Evolutionary conservation across 176 grass and related monocot species (phyloP).

Genomic region (Puya raimondii): DNA sequence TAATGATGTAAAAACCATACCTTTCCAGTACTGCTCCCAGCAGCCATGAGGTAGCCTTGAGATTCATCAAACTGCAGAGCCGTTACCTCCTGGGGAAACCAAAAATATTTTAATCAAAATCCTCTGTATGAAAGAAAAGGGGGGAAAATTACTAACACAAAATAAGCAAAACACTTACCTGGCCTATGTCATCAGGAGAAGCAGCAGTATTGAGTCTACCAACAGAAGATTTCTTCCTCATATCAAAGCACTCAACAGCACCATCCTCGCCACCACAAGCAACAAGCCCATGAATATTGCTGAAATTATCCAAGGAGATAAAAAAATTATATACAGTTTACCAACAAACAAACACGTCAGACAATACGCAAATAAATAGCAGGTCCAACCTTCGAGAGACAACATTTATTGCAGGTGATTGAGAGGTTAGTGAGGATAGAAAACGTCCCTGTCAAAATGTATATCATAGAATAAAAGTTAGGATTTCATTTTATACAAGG

Average conservation of each 20-base stretch:
- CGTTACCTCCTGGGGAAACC: constrained; percentile 68
- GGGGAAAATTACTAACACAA: background rate
- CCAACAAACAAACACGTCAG: background rate
- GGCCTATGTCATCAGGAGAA: constrained; percentile 55
- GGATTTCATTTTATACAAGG: too few species aligned
- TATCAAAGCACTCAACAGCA: constrained; percentile 93
- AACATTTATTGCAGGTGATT: constrained; percentile 84
- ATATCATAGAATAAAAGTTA: background rate
- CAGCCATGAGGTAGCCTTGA: constrained; percentile 81
- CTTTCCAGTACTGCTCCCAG: constrained; percentile 81
- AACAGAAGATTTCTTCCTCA: constrained; percentile 70
- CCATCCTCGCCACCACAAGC: constrained; percentile 95
- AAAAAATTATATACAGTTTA: constrained; percentile 9
- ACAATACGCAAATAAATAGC: background rate
- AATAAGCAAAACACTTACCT: constrained; percentile 33
- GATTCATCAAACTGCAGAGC: constrained; percentile 78
- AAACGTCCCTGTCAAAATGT: constrained; percentile 58
- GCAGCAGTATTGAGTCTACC: constrained; percentile 65
- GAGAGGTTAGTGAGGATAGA: constrained; percentile 62
- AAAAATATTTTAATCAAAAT: background rate
- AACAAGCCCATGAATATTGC: constrained; percentile 69
- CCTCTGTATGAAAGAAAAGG: background rate
- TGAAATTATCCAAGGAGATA: constrained; percentile 24
- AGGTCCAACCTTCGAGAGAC: constrained; percentile 56
- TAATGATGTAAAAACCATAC: constrained; percentile 27